These are phyloP conservation scores for Pythium vanterpoolii DNA, from an alignment of 352 stramenopile genomes.

Conservation along the genomic window DNA sequence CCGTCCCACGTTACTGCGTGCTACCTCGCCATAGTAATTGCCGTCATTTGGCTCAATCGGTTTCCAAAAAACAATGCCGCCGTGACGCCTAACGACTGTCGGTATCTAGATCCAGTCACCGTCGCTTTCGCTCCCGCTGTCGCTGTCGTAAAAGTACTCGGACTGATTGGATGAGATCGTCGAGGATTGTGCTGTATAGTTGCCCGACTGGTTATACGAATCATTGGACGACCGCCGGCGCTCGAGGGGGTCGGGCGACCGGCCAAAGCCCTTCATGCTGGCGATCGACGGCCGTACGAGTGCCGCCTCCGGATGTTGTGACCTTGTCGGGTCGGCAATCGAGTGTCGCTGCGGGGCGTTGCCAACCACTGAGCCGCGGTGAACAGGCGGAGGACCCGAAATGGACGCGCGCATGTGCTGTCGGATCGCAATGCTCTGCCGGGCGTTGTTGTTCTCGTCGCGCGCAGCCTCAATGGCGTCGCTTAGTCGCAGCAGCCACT, in stretches of 20 bases:
- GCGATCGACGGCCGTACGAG: constrained; percentile 14
- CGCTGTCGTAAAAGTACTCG: constrained; percentile 40
- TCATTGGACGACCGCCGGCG: constrained; percentile 15
- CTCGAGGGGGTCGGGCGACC: constrained; percentile 6
- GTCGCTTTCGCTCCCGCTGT: constrained; percentile 59
- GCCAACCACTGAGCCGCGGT: constrained; percentile 27
- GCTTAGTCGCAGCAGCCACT: constrained; percentile 71
- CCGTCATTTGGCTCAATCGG: not conserved
- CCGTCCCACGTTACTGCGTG: not conserved
- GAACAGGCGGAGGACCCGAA: constrained; percentile 15
- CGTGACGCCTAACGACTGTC: not conserved
- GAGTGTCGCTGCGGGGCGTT: constrained; percentile 41
- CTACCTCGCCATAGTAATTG: no score
- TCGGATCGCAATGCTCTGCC: constrained; percentile 42
- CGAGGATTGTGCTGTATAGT: constrained; percentile 18
- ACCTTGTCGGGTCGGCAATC: constrained; percentile 18
- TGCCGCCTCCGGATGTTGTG: not conserved
- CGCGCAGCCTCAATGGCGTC: constrained; percentile 65
- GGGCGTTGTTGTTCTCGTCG: constrained; percentile 53
- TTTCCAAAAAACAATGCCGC: not conserved
- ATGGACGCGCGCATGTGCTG: constrained; percentile 45
- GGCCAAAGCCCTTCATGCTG: constrained; percentile 12
- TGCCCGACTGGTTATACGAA: constrained; percentile 14
- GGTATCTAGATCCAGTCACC: constrained; percentile 68
- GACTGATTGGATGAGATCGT: constrained; percentile 38